Percentiles rank a stretch among this genome's conserved stretches.
These are phyloP conservation scores for Lachnellula subtilissima DNA, from an alignment of 2,329 filamentous ascomycete genomes.

Conservation along the genomic window DNA sequence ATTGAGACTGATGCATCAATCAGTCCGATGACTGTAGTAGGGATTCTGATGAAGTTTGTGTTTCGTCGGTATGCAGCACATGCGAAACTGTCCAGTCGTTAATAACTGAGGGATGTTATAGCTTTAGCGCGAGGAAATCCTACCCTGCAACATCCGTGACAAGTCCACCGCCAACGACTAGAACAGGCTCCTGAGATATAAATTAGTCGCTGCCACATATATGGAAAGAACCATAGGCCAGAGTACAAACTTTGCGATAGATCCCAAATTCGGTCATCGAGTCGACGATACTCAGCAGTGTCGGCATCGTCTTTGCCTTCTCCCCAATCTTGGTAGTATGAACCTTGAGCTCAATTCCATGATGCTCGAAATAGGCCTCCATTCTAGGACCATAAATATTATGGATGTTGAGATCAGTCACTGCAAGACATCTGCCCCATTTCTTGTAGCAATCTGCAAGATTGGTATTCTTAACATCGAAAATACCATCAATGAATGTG, in stretches of 20 bases:
- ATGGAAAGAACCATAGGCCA: not conserved
- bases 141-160: conserved; percentile 73
- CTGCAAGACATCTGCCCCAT: conserved; percentile 62
- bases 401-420: conserved; percentile 69
- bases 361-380: conserved; percentile 61
- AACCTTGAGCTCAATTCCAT: conserved; percentile 57
- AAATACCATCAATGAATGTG: conserved; percentile 66
- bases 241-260: conserved; percentile 49
- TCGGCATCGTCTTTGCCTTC: conserved; percentile 70
- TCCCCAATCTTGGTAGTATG: conserved; percentile 72
- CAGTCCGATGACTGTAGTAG: conserved; percentile 69
- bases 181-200: conserved; percentile 50
- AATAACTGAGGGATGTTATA: conserved; percentile 19
- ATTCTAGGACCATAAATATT: conserved; percentile 63
- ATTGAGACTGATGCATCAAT: conserved; percentile 73
- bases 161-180: conserved; percentile 63
- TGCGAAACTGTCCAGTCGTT: conserved; percentile 49
- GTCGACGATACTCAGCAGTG: conserved; percentile 63
- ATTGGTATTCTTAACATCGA: conserved; percentile 54
- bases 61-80: conserved; percentile 68
- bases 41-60: conserved; percentile 69
- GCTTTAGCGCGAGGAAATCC: conserved; percentile 30
- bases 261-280: conserved; percentile 72
- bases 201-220: conserved; percentile 4
- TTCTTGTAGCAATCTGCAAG: conserved; percentile 60